Percentiles rank a stretch among this genome's conserved stretches.
phyloP scores from a whole-genome alignment of 805 yeast genomes.

The Suhomyces kilbournensis region DNA sequence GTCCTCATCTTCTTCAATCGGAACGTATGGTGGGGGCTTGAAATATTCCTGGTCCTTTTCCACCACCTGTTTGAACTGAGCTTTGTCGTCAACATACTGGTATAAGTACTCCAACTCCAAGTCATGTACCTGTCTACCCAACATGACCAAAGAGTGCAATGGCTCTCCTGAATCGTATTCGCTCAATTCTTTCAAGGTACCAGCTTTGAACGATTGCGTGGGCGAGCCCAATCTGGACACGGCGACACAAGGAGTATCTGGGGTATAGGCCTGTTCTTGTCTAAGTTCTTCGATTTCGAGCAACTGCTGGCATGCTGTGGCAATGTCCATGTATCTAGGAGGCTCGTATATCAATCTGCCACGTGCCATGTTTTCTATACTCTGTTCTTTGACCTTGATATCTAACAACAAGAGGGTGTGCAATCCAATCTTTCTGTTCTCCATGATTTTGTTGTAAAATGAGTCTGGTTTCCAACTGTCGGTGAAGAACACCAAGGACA shows the following conservation, averaged over 20 bases:
- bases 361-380: conserved; percentile 88
- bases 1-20: conserved; percentile 28
- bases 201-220: conserved; percentile 77
- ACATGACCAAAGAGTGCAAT: conserved; percentile 81
- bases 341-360: conserved; percentile 93
- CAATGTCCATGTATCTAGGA: conserved; percentile 92
- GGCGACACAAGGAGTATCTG: conserved; percentile 89
- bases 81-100: conserved; percentile 67
- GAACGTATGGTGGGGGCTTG: conserved; percentile 69
- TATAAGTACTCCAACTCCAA: conserved; percentile 82
- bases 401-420: conserved; percentile 88
- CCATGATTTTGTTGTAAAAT: conserved; percentile 84
- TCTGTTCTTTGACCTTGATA: conserved; percentile 95
- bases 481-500: conserved; percentile 93
- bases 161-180: conserved; percentile 93
- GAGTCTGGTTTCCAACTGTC: conserved; percentile 96
- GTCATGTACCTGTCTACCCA: conserved; percentile 93
- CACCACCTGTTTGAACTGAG: conserved; percentile 42
- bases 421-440: conserved; percentile 84
- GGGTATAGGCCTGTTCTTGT: conserved; percentile 74
- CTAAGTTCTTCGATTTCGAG: conserved; percentile 82
- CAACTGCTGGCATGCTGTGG: conserved; percentile 84
- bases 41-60: conserved; percentile 61
- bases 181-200: conserved; percentile 71
- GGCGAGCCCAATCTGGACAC: conserved; percentile 90